Evolutionary conservation across 352 stramenopile species (phyloP), one percentile per base, ranked within the genome.

Genomic region (Phytophthora tubulina): DNA sequence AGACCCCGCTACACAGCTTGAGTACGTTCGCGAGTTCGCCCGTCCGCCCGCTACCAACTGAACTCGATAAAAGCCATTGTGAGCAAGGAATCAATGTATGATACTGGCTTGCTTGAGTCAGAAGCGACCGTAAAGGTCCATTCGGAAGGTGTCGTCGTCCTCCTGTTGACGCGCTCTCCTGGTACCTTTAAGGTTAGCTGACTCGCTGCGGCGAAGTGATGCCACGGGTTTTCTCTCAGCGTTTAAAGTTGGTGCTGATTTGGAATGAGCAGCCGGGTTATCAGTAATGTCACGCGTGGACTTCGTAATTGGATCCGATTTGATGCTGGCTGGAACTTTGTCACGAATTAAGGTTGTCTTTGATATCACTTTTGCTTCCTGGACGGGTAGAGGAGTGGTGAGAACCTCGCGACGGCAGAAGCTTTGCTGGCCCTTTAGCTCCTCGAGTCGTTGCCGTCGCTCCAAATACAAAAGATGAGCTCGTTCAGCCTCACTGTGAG

Each of bases 1-100:
- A 32, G 82, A 90, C 70, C 63, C 75, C 10, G 76, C 71, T 9
- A 82, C 81, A 33, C 78, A 75, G 21, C 53, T 79, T 5, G 80
- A 79, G 53, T 85, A 72, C 63, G 46, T 90, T 45, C 71, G 63
- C 1, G 70, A 88, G 50, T 90, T 90, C 44, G 65, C 60, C 13
- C 51, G 31, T 4, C 38, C 14, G 27, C 41, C 13, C 51, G 11
- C 48, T 44, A 55, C 21, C n/a, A 60, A 10, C 11, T 55, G 36
- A 38, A 64, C n/a, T 41, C 32, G 38, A 53, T 8, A 41, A 41
- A 33, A 46, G 7, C 14, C 21, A 45, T 58, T 6, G 17, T 17
- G n/a, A 53, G 14, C 32, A 13, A 42, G 6, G n/a, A 11, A 33
- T 11, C 45, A 46, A 35, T 62, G 9, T 62, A 52, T 42, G n/a